Evolutionary conservation across 2,329 filamentous ascomycete genomes (phyloP).

Genomic region (Tothia fuscella): DNA sequence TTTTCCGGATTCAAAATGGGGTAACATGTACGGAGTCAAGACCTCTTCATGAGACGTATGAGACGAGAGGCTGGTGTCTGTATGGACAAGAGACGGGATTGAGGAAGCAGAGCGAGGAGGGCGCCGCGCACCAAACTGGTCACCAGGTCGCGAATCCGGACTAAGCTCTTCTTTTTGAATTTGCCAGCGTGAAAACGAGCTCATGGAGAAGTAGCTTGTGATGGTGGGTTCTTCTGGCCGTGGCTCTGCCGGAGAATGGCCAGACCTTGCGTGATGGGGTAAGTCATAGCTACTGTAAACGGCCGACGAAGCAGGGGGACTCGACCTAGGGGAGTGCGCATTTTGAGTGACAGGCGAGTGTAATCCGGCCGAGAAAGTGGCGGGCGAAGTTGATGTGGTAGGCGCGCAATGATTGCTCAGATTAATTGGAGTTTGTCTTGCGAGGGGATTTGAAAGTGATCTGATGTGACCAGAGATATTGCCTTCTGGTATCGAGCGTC

Average conservation of each 20-base stretch:
- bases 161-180: background rate
- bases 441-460: conserved; percentile 6
- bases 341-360: conserved; percentile 7
- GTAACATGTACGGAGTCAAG: conserved; percentile 21
- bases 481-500: too few relatives aligned
- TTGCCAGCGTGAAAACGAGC: background rate
- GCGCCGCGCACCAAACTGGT: conserved; percentile 2
- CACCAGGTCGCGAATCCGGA: background rate
- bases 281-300: conserved; percentile 9
- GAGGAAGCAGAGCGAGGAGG: background rate
- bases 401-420: too few relatives aligned
- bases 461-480: background rate
- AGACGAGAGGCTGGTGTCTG: conserved; percentile 29
- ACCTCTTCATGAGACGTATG: conserved; percentile 18
- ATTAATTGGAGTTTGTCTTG: too few relatives aligned
- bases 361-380: conserved; percentile 2
- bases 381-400: conserved; percentile 7
- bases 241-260: conserved; percentile 2
- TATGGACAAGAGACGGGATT: conserved; percentile 23
- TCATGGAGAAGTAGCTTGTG: background rate
- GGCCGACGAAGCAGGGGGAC: conserved; percentile 2
- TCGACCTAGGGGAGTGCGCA: conserved; percentile 8
- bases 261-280: conserved; percentile 8
- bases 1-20: conserved; percentile 21
- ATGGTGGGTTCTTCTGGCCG: background rate